These are phyloP conservation scores for Dioscorea dumetorum DNA, from an alignment of 106 monocot species.

Conservation along the genomic window DNA sequence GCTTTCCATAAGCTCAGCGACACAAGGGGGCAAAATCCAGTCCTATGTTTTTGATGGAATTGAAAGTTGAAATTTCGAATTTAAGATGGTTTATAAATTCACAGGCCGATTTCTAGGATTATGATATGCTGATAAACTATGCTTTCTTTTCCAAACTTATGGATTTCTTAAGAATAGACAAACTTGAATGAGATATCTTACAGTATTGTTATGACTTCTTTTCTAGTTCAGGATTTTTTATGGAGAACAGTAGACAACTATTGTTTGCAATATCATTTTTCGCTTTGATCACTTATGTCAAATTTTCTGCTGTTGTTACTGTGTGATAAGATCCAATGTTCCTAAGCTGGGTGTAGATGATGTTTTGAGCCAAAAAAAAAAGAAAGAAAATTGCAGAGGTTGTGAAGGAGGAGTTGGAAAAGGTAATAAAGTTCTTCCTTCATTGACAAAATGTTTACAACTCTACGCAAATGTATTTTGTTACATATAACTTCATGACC, in stretches of 20 bases:
- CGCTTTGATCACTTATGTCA: too few relatives aligned
- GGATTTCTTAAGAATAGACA: too few relatives aligned
- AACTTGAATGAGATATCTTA: too few relatives aligned
- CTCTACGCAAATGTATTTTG: neutral
- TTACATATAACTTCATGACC: neutral
- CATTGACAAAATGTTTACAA: neutral
- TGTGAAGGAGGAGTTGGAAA: slow-evolving; percentile 77
- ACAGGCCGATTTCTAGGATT: too few relatives aligned
- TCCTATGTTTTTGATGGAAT: slow-evolving; percentile 86
- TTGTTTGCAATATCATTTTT: too few relatives aligned
- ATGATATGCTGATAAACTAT: too few relatives aligned
- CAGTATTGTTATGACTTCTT: too few relatives aligned
- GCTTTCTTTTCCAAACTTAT: too few relatives aligned
- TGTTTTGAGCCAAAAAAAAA: slow-evolving; percentile 94
- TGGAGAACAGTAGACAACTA: too few relatives aligned
- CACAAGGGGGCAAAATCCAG: slow-evolving; percentile 50
- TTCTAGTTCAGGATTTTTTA: too few relatives aligned
- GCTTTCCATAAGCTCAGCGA: slow-evolving; percentile 69
- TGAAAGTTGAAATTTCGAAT: neutral
- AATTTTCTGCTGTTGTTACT: neutral
- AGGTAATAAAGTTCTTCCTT: slow-evolving; percentile 16
- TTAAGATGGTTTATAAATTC: too few relatives aligned
- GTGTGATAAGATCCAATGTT: slow-evolving; percentile 71
- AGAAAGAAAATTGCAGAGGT: slow-evolving; percentile 78
- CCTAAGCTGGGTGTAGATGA: slow-evolving; percentile 78